Evolutionary conservation across 805 yeast genomes (phyloP), one percentile per base, ranked within the genome.

Genomic region (Hanseniaspora clermontiae): DNA sequence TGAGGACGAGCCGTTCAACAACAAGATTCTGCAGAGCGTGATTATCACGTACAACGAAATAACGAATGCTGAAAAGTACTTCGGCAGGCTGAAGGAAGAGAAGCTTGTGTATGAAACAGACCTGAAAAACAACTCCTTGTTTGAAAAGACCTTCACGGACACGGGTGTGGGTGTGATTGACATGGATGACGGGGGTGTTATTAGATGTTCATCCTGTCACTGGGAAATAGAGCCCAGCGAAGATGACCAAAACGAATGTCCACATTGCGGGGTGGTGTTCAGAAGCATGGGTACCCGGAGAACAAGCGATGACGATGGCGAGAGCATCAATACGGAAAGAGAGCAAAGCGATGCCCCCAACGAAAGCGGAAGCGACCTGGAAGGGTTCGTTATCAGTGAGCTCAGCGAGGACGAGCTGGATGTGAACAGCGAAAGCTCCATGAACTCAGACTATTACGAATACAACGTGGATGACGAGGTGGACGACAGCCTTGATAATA

Each of bases 171-270:
- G 83, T 0, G 66, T 80, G 2, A 70, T 82, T 0, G 89, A 83
- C 62, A 61, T 60, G 54, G 71, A 70, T 32, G 78, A 79, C 32
- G 91, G 85, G 62, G 89, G 89, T 2, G 86, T 84, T 10, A 79
- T 84, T 0, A 68, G 91, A 55, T 85, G 93, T 63, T 78, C 84
- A 8, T 77, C 79, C 57, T 85, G 93, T 65, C 88, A 82, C 63
- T 85, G 91, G 91, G 91, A 85, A 62, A 80, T 84, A 8, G 66
- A 63, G 43, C 47, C 53, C 0, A 42, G 38, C 14, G 55, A 40
- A 8, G 66, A 61, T 0, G 79, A 78, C 59, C 88, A 86, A 0
- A 69, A 75, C 3, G 72, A 68, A n/a, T 85, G 93, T 63, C 73
- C 79, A 6, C 84, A 84, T 62, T 85, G 93, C 66, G 83, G 84